These are phyloP conservation scores for Agrocybe pediades DNA, from an alignment of 768 basidiomycete genomes.

Conservation along the genomic window DNA sequence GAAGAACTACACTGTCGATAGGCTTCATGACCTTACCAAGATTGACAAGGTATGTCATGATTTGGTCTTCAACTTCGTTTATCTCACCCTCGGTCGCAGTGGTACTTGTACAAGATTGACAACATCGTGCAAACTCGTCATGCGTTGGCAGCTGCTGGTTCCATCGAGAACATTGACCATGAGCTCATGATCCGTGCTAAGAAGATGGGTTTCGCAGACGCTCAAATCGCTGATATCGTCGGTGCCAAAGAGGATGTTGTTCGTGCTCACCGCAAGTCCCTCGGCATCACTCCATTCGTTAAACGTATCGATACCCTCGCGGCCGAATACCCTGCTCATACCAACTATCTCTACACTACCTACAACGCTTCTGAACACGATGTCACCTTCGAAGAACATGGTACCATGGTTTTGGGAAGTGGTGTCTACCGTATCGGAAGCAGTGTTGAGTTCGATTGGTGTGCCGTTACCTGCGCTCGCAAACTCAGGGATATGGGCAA, in stretches of 20 bases:
- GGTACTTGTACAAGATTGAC: conserved; percentile 99
- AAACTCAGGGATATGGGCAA: conserved; percentile 91
- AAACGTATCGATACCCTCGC: conserved; percentile 99
- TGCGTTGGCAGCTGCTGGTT: conserved; percentile 67
- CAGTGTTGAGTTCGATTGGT: conserved; percentile 99
- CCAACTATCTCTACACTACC: conserved; percentile 99
- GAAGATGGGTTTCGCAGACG: conserved; percentile 92
- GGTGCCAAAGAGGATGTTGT: conserved; percentile 74
- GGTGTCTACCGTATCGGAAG: conserved; percentile 99
- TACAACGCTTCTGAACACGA: conserved; percentile 98
- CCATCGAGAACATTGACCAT: conserved; percentile 67
- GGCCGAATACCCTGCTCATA: conserved; percentile 97
- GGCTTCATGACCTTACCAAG: conserved; percentile 91
- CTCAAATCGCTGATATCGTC: conserved; percentile 86
- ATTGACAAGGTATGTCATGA: conserved; percentile 80
- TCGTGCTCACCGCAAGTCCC: conserved; percentile 82
- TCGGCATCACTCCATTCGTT: conserved; percentile 93
- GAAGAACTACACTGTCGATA: conserved; percentile 87
- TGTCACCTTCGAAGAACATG: conserved; percentile 92
- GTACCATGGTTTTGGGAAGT: conserved; percentile 98
- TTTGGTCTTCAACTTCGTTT: neutral
- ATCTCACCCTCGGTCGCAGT: conserved; percentile 43
- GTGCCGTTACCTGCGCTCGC: conserved; percentile 97
- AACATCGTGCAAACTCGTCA: conserved; percentile 93
- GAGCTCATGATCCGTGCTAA: conserved; percentile 88